Evolutionary conservation across 164 flowering plant species (phyloP), one percentile per base, ranked within the genome.

Genomic region (Kalanchoe fedtschenkoi): DNA sequence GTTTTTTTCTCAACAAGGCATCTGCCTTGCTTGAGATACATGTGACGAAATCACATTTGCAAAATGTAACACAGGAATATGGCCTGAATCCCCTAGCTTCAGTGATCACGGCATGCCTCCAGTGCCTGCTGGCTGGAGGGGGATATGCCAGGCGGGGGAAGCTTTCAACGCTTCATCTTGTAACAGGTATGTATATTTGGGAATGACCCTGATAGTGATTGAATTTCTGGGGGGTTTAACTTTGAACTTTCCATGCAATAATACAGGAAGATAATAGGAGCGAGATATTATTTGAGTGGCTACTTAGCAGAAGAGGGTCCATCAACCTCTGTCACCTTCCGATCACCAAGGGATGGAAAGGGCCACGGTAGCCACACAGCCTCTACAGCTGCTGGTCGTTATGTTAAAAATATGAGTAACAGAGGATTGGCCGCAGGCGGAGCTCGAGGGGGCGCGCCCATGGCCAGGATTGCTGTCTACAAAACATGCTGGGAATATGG

Each of bases 341-440:
- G 62, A 64, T 89, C 96, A n/a, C 76, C 96, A 15, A 78, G 93
- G 68, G 96, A 89, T 69, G 77, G 80, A 69, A 41, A 69, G n/a
- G 96, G 96, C 22, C 96, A 89, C 70, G 96, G 96, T 3, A 85
- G 81, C 68, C 96, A 89, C 70, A 89, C 96, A n/a, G 84, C 96
- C 35, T 88, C 96, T 28, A 88, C 69, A 34, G 90, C 92, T 59
- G 82, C 90, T 1, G 96, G 96, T 30, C 79, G 91, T n/a, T 78
- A 72, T 64, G 93, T 89, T 32, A 14, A 55, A 34, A 66, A 81
- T 68, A 80, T 83, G 84, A 81, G 77, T 62, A 86, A 72, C 61
- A 73, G 67, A 34, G 96, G 91, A 15, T 70, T 87, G 68, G 93
- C 80, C 6, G 63, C 73, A 5, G 96, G 96, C 28, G 86, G 86